phyloP scores from a whole-genome alignment of 2,329 filamentous ascomycete genomes.

The Fulvia fulva region DNA sequence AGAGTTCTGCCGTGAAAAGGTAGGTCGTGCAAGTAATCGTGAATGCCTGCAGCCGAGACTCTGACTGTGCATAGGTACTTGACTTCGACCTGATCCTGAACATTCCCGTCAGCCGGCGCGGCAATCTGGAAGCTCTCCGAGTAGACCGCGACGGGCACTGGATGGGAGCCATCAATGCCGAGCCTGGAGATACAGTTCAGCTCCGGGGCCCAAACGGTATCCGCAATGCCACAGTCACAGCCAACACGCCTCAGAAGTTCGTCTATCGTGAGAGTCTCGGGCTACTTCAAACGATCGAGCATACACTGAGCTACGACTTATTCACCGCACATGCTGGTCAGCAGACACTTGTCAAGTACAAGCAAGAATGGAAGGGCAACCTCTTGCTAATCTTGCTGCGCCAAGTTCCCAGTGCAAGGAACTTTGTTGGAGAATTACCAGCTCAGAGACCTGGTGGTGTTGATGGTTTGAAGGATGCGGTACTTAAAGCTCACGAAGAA shows the following conservation, averaged over 20 bases:
- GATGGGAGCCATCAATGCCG: conserved; percentile 7
- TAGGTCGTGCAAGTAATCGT: too few species aligned
- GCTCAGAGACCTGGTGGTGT: not conserved
- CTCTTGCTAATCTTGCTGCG: conserved; percentile 4
- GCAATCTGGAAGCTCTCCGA: conserved; percentile 10
- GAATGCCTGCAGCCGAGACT: too few species aligned
- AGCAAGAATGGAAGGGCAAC: conserved; percentile 16
- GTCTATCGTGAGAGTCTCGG: conserved; percentile 9
- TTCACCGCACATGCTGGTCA: not conserved
- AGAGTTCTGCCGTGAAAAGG: conserved; percentile 5
- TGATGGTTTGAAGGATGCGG: not conserved
- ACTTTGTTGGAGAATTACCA: not conserved
- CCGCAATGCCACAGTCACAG: conserved; percentile 5
- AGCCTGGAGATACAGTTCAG: conserved; percentile 8
- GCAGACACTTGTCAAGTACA: conserved; percentile 12
- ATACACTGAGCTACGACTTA: conserved; percentile 2
- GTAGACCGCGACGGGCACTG: conserved; percentile 7
- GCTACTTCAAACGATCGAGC: conserved; percentile 8
- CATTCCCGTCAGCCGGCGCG: not conserved
- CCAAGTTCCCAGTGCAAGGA: not conserved
- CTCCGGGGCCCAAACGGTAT: not conserved
- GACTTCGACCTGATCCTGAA: conserved; percentile 10
- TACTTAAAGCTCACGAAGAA: not conserved
- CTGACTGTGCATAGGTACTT: not conserved
- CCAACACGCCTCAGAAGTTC: conserved; percentile 4